These are phyloP conservation scores for Cordyceps cateniannulata DNA, from an alignment of 2,329 filamentous ascomycete species.

Conservation along the genomic window DNA sequence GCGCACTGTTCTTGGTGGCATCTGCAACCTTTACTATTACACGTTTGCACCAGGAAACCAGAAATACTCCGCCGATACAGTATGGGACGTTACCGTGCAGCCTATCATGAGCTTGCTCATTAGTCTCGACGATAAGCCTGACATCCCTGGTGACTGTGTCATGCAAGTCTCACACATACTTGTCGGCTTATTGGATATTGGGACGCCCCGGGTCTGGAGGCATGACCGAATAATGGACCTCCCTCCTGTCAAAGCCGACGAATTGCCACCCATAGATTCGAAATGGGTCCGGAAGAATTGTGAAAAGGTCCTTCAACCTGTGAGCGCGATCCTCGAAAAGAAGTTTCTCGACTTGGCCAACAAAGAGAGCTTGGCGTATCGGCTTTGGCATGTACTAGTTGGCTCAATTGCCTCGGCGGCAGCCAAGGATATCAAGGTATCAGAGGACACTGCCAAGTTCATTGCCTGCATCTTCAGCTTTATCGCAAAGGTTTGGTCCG, in stretches of 20 bases:
- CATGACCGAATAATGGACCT: constrained; percentile 62
- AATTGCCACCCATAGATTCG: constrained; percentile 76
- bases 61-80: constrained; percentile 59
- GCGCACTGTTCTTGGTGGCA: constrained; percentile 55
- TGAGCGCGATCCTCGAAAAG: constrained; percentile 53
- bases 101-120: constrained; percentile 56
- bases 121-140: constrained; percentile 26
- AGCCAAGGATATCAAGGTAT: constrained; percentile 83
- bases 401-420: constrained; percentile 60
- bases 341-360: constrained; percentile 58
- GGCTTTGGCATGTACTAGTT: constrained; percentile 57
- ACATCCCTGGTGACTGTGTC: constrained; percentile 42
- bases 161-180: constrained; percentile 63
- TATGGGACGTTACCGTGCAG: constrained; percentile 72
- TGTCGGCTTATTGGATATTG: constrained; percentile 59
- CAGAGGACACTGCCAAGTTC: constrained; percentile 73
- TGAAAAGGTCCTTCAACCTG: constrained; percentile 55
- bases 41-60: constrained; percentile 65
- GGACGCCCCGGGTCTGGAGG: constrained; percentile 59
- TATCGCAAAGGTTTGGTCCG: constrained; percentile 61
- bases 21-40: constrained; percentile 80
- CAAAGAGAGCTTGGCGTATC: constrained; percentile 44
- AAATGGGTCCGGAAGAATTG: constrained; percentile 80
- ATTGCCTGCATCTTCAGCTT: constrained; percentile 65
- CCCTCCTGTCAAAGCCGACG: constrained; percentile 55